A percentile compares a stretch with the other conserved stretches of the same genome.
Evolutionary conservation across 164 flowering plant species (phyloP).

Genomic region (Paratinospora sagittata): DNA sequence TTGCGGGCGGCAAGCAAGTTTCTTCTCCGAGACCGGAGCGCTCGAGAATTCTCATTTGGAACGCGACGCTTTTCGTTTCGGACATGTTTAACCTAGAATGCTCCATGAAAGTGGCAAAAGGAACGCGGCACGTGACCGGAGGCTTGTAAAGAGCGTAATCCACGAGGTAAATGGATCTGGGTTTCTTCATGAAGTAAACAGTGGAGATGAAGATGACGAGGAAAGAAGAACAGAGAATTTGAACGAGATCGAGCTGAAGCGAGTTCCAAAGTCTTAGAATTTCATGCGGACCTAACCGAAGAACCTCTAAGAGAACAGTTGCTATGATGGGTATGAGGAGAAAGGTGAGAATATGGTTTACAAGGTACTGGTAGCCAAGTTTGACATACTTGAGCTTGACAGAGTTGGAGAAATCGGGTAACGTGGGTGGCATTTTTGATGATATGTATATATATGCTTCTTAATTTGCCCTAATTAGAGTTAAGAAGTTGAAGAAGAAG

Average conservation of each 20-base stretch:
- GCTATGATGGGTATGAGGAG: constrained; percentile 41
- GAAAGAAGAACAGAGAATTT: constrained; percentile 38
- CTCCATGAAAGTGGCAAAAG: constrained; percentile 59
- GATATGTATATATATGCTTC: background rate
- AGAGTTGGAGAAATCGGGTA: constrained; percentile 48
- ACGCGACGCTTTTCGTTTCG: constrained; percentile 40
- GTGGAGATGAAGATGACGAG: constrained; percentile 33
- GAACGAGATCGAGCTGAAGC: constrained; percentile 34
- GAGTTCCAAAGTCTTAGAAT: constrained; percentile 30
- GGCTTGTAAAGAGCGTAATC: constrained; percentile 61
- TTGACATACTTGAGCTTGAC: constrained; percentile 64
- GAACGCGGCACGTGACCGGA: constrained; percentile 45
- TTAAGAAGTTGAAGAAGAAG: background rate
- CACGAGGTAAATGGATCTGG: constrained; percentile 40
- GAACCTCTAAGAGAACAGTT: constrained; percentile 23
- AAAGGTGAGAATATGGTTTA: constrained; percentile 46
- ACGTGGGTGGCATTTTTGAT: constrained; percentile 32
- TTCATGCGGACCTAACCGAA: constrained; percentile 42
- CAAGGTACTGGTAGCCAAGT: constrained; percentile 55
- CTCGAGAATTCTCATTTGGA: constrained; percentile 53
- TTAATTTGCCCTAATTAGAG: too few species aligned
- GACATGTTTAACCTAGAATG: constrained; percentile 32
- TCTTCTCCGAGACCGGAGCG: constrained; percentile 53
- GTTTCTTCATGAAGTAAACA: constrained; percentile 47
- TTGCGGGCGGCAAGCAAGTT: constrained; percentile 48